Conservation (phyloP, 2,329 filamentous ascomycete genomes). For the Nannizziopsis arthrosporioides region DNA sequence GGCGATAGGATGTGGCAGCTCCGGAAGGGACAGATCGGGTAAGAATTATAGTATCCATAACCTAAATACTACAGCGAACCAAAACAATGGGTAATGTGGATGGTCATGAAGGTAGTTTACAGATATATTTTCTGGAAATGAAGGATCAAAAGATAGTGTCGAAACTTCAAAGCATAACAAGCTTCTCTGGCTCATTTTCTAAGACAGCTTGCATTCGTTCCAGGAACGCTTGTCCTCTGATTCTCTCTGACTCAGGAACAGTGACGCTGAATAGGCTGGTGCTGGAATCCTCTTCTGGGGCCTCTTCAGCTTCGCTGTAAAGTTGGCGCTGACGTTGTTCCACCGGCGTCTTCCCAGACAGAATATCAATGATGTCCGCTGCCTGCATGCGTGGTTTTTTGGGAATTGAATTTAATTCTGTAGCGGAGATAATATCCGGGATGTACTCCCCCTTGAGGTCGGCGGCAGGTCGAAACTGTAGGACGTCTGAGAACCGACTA, state of each 20-base stretch:
- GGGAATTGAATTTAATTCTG: slow-evolving; percentile 12
- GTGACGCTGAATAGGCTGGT: slow-evolving; percentile 71
- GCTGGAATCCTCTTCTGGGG: slow-evolving; percentile 4
- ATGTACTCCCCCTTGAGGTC: slow-evolving; percentile 52
- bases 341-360: slow-evolving; percentile 41
- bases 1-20: too few species aligned
- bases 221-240: slow-evolving; percentile 68
- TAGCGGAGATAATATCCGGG: slow-evolving; percentile 56
- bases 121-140: not conserved
- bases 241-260: slow-evolving; percentile 69
- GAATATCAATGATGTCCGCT: slow-evolving; percentile 71
- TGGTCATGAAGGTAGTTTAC: too few species aligned
- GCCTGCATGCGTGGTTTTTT: slow-evolving; percentile 36
- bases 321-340: slow-evolving; percentile 21
- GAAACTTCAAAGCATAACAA: slow-evolving; percentile 42
- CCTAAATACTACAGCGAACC: too few species aligned
- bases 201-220: slow-evolving; percentile 75
- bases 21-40: too few species aligned
- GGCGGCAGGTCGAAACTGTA: not conserved
- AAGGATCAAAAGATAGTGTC: not conserved
- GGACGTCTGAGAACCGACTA: slow-evolving; percentile 55
- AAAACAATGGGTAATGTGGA: too few species aligned
- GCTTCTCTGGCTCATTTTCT: slow-evolving; percentile 64
- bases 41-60: too few species aligned
- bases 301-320: slow-evolving; percentile 30